Base-by-base conservation (phyloP, 345 rosid species). In the Mallotus nudiflorus region DNA sequence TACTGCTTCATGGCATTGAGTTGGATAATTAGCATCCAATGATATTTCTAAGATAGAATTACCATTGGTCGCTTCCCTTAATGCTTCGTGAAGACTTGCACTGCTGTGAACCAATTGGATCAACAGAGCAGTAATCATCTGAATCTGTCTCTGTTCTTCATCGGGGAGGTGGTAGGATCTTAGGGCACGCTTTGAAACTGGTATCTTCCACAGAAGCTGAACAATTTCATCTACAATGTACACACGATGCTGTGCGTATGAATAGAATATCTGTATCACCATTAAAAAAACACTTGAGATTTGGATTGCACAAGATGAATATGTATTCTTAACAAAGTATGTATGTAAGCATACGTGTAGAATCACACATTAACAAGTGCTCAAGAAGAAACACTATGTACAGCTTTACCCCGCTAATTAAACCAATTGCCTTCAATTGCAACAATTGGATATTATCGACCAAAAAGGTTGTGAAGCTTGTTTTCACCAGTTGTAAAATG, bases 61-160 rank as follows among this genome's bases (percentile, higher is more conserved):
- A 65, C 85, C 89, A 68, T 75, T 75, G 5, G 96, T 78, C 62
- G 86, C 87, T 75, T 83, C 83, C 81, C 86, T 85, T 67, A 91
- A 65, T 70, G 87, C 82, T 73, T 89, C 90, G 77, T 98, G 99
- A 81, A 92, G 92, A 82, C 81, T 89, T 61, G 94, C 92, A 75
- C 98, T 89, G 77, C 82, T 79, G 74, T 92, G 97, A 82, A 92
- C 97, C 85, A 96, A 84, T 79, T 96, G 99, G 82, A 96, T 86
- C 71, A 96, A 89, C 81, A 96, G 80, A 68, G 98, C 99, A 51
- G 97, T 86, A 66, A 92, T 81, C 96, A 91, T 92, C 81, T 96
- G 99, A 80, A 96, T 96, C 82, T 96, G 99, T 81, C 88, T 88
- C 71, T 92, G 97, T 76, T 96, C 99, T 82, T 96, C 99, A 85